Conservation (phyloP, 768 basidiomycete genomes). For the Rhodotorula graminis region DNA sequence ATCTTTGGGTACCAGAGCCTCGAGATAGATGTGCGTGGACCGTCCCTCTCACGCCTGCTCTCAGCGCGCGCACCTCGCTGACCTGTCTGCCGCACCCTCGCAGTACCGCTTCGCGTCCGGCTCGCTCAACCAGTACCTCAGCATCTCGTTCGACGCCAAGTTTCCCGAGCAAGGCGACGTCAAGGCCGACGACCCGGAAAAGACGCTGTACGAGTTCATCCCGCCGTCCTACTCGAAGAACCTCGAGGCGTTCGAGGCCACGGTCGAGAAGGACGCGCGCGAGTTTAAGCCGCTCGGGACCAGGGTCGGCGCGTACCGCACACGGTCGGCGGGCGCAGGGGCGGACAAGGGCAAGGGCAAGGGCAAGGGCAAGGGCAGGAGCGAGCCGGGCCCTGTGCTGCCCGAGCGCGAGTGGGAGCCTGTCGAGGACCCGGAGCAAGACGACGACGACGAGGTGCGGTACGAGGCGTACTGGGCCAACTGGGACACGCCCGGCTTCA, state of each 20-base stretch:
- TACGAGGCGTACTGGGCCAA: conserved; percentile 90
- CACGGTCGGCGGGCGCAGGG: conserved; percentile 48
- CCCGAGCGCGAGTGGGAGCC: conserved; percentile 31
- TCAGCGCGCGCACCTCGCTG: neutral
- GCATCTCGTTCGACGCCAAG: conserved; percentile 63
- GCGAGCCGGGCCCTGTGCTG: conserved; percentile 36
- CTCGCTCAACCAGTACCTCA: conserved; percentile 70
- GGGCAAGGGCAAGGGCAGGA: conserved; percentile 55
- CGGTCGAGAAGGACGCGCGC: conserved; percentile 71
- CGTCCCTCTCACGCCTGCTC: neutral
- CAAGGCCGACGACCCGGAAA: conserved; percentile 82
- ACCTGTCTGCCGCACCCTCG: neutral
- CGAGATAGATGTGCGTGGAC: conserved; percentile 65
- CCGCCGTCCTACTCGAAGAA: conserved; percentile 69
- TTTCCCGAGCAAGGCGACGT: conserved; percentile 56
- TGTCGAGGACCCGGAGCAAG: conserved; percentile 14
- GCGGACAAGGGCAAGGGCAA: conserved; percentile 55
- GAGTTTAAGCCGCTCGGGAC: conserved; percentile 72
- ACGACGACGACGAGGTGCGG: conserved; percentile 59
- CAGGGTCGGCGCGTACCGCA: conserved; percentile 69
- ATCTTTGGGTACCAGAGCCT: conserved; percentile 89
- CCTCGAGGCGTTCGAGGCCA: conserved; percentile 61
- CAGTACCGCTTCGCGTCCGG: conserved; percentile 85
- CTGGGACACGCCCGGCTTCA: conserved; percentile 79
- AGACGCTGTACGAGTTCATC: conserved; percentile 68